Evolutionary conservation across 2,329 filamentous ascomycete species (phyloP).

Genomic region (Penicillium thymicola): DNA sequence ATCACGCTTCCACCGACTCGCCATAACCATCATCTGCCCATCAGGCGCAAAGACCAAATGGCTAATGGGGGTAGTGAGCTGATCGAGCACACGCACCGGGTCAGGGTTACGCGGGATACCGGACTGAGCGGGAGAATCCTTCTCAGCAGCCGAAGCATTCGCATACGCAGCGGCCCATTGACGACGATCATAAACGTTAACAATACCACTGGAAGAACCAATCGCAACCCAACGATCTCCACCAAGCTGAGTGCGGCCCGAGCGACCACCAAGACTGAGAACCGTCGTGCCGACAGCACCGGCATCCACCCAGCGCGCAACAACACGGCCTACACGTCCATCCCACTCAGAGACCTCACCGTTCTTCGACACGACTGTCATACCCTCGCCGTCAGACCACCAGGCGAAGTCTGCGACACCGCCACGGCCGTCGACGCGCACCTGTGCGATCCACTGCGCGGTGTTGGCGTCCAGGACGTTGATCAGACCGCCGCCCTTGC

Average conservation of each 20-base stretch:
- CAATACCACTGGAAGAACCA: conserved; percentile 80
- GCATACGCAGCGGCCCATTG: conserved; percentile 52
- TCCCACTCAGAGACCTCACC: conserved; percentile 91
- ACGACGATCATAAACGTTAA: conserved; percentile 87
- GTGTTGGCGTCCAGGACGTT: conserved; percentile 78
- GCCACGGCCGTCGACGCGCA: conserved; percentile 73
- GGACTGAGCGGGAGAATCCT: conserved; percentile 29
- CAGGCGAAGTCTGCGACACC: conserved; percentile 89
- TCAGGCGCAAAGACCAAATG: conserved; percentile 79
- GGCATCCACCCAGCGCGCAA: conserved; percentile 85
- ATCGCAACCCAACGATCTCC: conserved; percentile 86
- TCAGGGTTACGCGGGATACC: conserved; percentile 65
- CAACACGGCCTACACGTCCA: conserved; percentile 62
- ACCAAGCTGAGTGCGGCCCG: conserved; percentile 50
- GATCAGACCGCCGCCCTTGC: conserved; percentile 82
- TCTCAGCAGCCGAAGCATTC: conserved; percentile 22
- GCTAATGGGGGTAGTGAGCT: conserved; percentile 82
- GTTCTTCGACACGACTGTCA: conserved; percentile 79
- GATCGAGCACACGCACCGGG: conserved; percentile 72
- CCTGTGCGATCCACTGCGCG: conserved; percentile 82
- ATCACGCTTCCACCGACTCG: conserved; percentile 82
- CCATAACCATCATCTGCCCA: conserved; percentile 84
- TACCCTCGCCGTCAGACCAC: conserved; percentile 80
- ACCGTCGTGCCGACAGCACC: conserved; percentile 83
- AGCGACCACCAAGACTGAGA: conserved; percentile 64